A percentile compares a stretch with the other conserved stretches of the same genome.
phyloP scores from a whole-genome alignment of 2,329 filamentous ascomycete species.

The Fusarium floridanum region DNA sequence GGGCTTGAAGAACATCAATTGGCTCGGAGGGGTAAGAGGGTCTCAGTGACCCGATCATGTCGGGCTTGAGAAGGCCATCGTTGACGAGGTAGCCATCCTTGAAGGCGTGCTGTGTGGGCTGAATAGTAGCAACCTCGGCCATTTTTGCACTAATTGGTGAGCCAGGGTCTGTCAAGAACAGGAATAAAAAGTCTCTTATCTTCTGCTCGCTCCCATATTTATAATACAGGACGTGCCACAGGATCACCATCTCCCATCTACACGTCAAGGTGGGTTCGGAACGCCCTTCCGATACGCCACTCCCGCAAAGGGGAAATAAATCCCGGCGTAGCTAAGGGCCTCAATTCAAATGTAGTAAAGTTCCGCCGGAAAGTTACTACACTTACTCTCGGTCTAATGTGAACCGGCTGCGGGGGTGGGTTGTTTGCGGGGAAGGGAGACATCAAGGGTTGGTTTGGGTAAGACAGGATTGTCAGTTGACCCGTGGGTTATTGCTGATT shows the following conservation, averaged over 20 bases:
- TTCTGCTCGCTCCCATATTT: background rate
- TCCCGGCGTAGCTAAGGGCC: background rate
- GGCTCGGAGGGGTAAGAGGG: conserved; percentile 10
- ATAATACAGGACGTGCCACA: background rate
- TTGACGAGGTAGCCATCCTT: conserved; percentile 10
- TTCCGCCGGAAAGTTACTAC: conserved; percentile 10
- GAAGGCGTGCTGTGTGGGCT: background rate
- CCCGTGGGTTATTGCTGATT: background rate
- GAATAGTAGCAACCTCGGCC: background rate
- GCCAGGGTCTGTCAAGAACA: background rate
- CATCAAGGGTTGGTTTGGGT: background rate
- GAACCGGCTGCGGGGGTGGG: background rate
- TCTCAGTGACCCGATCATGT: conserved; percentile 10
- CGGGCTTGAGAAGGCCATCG: background rate
- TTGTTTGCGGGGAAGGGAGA: background rate
- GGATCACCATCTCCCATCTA: background rate
- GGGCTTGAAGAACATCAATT: background rate
- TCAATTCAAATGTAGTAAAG: conserved; percentile 2
- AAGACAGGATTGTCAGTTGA: background rate
- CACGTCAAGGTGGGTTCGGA: background rate
- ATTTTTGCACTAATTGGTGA: background rate
- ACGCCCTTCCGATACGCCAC: background rate
- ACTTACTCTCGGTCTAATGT: background rate
- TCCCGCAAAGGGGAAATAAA: conserved; percentile 1
- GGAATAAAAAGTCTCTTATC: background rate